These are phyloP conservation scores for Abrus pulchellus DNA, from an alignment of 306 rosid species.

Conservation along the genomic window DNA sequence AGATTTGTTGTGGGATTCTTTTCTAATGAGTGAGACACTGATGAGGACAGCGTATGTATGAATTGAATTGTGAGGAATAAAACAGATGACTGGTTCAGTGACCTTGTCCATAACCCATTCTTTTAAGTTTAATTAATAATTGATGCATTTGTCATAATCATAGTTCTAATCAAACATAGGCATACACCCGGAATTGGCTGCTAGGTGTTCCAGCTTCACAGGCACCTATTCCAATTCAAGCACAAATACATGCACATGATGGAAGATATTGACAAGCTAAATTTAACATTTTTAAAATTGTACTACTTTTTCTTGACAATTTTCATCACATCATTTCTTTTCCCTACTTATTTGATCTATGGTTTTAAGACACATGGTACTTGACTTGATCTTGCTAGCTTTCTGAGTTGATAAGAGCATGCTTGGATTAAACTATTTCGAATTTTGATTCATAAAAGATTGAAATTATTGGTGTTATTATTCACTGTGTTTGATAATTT, in stretches of 20 bases:
- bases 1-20: constrained; percentile 26
- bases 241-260: constrained; percentile 26
- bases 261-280: constrained; percentile 8
- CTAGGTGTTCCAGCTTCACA: constrained; percentile 37
- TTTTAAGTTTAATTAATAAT: background rate
- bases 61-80: constrained; percentile 49
- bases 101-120: constrained; percentile 34
- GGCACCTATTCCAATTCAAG: constrained; percentile 26
- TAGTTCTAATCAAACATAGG: constrained; percentile 14
- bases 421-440: no score
- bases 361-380: no score
- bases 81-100: constrained; percentile 35
- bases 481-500: no score
- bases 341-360: background rate
- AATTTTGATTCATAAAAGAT: no score
- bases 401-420: no score
- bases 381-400: no score
- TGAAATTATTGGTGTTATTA: no score
- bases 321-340: no score
- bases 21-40: constrained; percentile 26
- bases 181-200: background rate
- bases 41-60: constrained; percentile 39
- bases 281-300: background rate
- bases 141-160: constrained; percentile 41
- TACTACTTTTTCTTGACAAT: no score